These are phyloP conservation scores for Xylaria sp. DNA, from an alignment of 2,329 filamentous ascomycete genomes.

Conservation along the genomic window DNA sequence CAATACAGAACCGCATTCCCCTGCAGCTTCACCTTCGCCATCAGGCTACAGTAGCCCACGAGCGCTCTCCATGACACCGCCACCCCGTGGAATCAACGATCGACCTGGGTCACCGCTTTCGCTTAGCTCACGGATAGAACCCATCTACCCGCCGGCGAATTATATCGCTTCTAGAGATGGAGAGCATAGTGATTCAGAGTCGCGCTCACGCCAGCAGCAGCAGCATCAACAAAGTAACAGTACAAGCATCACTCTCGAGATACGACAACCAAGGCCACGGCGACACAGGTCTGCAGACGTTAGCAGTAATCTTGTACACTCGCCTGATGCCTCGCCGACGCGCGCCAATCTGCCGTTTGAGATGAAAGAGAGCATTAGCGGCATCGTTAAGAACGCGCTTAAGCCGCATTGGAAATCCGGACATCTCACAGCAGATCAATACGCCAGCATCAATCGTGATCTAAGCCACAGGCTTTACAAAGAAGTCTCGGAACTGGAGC, in stretches of 20 bases:
- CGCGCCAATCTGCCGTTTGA: constrained; percentile 75
- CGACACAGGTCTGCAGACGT: constrained; percentile 56
- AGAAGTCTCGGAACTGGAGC: constrained; percentile 63
- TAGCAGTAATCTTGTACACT: constrained; percentile 54
- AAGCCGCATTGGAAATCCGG: constrained; percentile 84
- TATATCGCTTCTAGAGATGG: constrained; percentile 69
- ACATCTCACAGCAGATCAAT: constrained; percentile 86
- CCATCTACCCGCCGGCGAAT: constrained; percentile 77
- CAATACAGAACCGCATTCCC: constrained; percentile 63
- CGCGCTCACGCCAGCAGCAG: constrained; percentile 49
- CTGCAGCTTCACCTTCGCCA: constrained; percentile 71
- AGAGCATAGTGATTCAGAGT: constrained; percentile 60
- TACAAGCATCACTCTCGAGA: constrained; percentile 55
- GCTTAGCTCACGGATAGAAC: constrained; percentile 76
- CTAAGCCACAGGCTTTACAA: constrained; percentile 91
- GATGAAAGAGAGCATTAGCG: constrained; percentile 88
- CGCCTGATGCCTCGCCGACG: constrained; percentile 74
- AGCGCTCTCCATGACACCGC: constrained; percentile 74
- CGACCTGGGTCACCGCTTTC: constrained; percentile 73
- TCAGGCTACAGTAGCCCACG: constrained; percentile 75
- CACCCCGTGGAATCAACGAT: constrained; percentile 68
- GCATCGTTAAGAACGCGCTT: constrained; percentile 84
- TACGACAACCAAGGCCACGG: constrained; percentile 63
- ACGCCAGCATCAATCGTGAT: constrained; percentile 89
- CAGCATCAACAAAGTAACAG: constrained; percentile 46